Evolutionary conservation across 345 rosid species (phyloP).

Genomic region (Sonneratia alba): DNA sequence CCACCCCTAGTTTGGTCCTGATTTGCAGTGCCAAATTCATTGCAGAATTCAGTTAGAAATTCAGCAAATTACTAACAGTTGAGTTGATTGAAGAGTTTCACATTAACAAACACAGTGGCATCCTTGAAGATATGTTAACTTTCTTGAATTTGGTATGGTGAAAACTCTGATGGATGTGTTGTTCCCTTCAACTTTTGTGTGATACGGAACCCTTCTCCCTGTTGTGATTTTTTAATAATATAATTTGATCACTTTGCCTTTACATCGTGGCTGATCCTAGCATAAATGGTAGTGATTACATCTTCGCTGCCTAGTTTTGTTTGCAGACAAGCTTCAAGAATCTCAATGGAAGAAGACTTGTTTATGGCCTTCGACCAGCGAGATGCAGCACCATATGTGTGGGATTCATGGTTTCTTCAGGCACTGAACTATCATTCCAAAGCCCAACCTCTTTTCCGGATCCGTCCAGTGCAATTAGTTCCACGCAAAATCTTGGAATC

Average conservation of each 20-base stretch:
- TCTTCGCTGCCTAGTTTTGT: slow-evolving; percentile 1
- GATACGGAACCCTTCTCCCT: not conserved
- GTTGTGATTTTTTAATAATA: not conserved
- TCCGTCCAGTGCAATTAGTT: not conserved
- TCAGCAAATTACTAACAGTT: not conserved
- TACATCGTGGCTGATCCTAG: no score
- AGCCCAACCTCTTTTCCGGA: not conserved
- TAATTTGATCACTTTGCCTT: no score
- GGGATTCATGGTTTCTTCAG: slow-evolving; percentile 1
- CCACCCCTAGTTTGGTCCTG: no score
- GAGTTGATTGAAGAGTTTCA: not conserved
- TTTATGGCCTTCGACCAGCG: not conserved
- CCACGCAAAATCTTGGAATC: not conserved
- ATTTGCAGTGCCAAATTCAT: not conserved
- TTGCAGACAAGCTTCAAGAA: slow-evolving; percentile 12
- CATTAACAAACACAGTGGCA: no score
- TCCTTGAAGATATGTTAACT: no score
- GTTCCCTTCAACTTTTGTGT: not conserved
- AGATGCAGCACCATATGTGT: slow-evolving; percentile 6
- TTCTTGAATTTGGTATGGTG: no score
- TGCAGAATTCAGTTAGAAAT: not conserved
- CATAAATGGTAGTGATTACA: not conserved
- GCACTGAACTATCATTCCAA: not conserved
- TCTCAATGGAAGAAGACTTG: slow-evolving; percentile 8
- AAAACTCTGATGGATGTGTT: no score